These are phyloP conservation scores for Boeremia lycopersici DNA, from an alignment of 2,329 filamentous ascomycete genomes.

Conservation along the genomic window DNA sequence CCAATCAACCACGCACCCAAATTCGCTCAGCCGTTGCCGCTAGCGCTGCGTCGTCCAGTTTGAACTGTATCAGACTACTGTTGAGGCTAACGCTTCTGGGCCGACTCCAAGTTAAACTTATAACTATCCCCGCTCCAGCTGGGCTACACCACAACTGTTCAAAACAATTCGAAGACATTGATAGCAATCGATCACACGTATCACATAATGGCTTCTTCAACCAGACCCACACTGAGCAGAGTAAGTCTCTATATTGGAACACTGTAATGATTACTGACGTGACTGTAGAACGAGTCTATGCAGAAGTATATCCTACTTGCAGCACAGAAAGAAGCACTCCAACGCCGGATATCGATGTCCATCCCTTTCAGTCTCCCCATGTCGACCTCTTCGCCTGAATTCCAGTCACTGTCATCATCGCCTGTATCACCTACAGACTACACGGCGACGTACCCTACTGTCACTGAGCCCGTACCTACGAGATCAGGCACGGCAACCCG, in stretches of 20 bases:
- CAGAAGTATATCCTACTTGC: slow-evolving; percentile 50
- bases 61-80: slow-evolving; percentile 16
- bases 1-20: slow-evolving; percentile 21
- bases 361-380: slow-evolving; percentile 42
- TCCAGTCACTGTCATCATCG: slow-evolving; percentile 44
- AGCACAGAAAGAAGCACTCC: slow-evolving; percentile 49
- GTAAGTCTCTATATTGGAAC: slow-evolving; percentile 21
- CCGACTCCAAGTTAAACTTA: slow-evolving; percentile 4
- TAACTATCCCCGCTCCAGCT: slow-evolving; percentile 23
- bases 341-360: slow-evolving; percentile 47
- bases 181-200: background rate
- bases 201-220: slow-evolving; percentile 24
- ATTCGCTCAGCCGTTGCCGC: slow-evolving; percentile 15
- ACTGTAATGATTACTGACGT: slow-evolving; percentile 17
- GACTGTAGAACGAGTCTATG: slow-evolving; percentile 37
- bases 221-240: slow-evolving; percentile 30
- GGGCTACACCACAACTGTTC: background rate
- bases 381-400: slow-evolving; percentile 44
- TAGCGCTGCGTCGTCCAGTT: slow-evolving; percentile 20
- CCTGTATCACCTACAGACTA: slow-evolving; percentile 34
- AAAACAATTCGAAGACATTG: background rate
- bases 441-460: slow-evolving; percentile 28
- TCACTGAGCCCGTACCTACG: slow-evolving; percentile 34
- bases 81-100: slow-evolving; percentile 23
- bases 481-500: slow-evolving; percentile 20